phyloP scores from a whole-genome alignment of 1,284 basidiomycete species.

The Pseudomicrostroma phylloplanum region DNA sequence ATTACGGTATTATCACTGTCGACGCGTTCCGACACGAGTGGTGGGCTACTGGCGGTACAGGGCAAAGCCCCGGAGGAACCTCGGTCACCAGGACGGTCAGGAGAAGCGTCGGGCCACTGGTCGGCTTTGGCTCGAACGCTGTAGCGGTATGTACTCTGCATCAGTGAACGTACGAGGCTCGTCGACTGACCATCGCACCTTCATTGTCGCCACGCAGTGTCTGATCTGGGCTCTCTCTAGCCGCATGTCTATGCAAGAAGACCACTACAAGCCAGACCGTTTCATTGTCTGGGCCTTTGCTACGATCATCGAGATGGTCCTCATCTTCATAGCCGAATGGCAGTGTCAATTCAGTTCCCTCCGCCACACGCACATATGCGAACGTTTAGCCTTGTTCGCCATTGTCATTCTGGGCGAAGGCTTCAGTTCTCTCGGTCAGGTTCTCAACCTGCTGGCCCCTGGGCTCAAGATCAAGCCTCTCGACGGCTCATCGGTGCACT shows the following conservation, averaged over 20 bases:
- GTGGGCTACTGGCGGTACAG: too few relatives aligned
- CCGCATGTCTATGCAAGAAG: neutral
- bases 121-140: neutral
- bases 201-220: neutral
- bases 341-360: neutral
- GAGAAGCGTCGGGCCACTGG: neutral
- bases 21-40: neutral
- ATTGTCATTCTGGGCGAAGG: neutral
- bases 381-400: neutral
- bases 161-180: too few relatives aligned
- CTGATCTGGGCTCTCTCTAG: neutral
- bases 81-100: neutral
- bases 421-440: neutral
- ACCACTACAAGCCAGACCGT: neutral
- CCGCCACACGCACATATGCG: neutral
- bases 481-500: too few relatives aligned
- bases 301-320: neutral
- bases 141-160: too few relatives aligned
- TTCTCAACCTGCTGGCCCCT: neutral
- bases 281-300: neutral
- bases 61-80: neutral
- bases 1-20: neutral
- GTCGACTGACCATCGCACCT: too few relatives aligned
- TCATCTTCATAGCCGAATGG: neutral
- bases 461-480: neutral